These are phyloP conservation scores for Tetrahymena malaccensis DNA, from an alignment of 73 alveolate genomes.

Conservation along the genomic window DNA sequence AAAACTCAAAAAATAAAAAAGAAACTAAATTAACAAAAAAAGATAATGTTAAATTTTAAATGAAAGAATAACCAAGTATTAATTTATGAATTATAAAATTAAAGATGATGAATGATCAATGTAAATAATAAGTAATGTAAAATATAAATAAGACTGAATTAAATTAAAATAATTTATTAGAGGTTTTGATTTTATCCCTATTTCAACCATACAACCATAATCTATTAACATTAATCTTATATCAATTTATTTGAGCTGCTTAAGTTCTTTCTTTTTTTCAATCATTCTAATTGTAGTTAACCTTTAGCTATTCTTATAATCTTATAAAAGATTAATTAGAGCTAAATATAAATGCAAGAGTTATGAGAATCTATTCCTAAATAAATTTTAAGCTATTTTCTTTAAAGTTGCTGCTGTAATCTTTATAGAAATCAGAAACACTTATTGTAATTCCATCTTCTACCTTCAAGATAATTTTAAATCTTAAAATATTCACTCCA, in stretches of 20 bases:
- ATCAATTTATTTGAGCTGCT: no score
- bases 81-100: no score
- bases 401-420: neutral
- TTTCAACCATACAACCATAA: no score
- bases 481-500: neutral
- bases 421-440: neutral
- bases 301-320: neutral
- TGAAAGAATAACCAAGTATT: no score
- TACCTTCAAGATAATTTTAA: neutral
- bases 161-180: no score
- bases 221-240: no score
- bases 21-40: no score
- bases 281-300: neutral
- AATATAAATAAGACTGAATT: no score
- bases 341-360: neutral
- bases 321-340: neutral
- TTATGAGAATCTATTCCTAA: neutral
- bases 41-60: no score
- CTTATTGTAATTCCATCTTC: neutral
- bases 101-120: no score
- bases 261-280: neutral
- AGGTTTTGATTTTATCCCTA: no score
- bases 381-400: neutral
- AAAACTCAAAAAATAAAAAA: no score
- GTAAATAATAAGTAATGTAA: neutral